Base-by-base conservation (phyloP, 2,329 filamentous ascomycete species). In the Chaetomium olivaceum region DNA sequence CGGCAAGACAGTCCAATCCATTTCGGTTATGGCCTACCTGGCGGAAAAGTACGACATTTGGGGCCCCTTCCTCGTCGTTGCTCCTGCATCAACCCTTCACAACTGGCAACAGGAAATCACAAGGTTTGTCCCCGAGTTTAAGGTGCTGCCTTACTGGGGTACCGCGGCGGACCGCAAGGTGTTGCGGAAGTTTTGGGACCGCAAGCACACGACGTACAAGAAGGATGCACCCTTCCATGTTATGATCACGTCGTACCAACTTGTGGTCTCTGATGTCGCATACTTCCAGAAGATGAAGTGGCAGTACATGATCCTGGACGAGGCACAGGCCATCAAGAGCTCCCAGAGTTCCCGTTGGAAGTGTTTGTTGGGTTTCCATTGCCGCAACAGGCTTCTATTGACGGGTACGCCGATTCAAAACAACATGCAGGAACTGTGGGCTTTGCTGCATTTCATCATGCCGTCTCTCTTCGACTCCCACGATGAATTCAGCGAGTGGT, bases 241-340 rank as follows among this genome's bases (percentile, higher is more conserved):
- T 61, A 87, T 97, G 60, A 89, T 99, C 57, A 99, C 95, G 0
- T 98, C 94, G 0, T 99, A 99, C 77, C 95, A 99, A 78, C 84
- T 99, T 46, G 95, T 99, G 29, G 95, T 99, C 23, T 91, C 93
- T 29, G 95, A 99, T 76, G 92, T 96, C 1, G 89, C 93, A 67
- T 99, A 99, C 78, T 98, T 99, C 81, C 94, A 97, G 79, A 98
- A 98, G 83, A 95, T 99, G 85, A 91, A 91, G 73, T 99, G 95
- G 95, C 95, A 98, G 80, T 98, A 99, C 82, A 99, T 99, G 95
- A 97, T 99, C 77, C 86, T 99, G 50, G 95, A 99, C 73, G 95
- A 99, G 79, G 95, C 95, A 1, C 95, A 99, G 76, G 95, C 95
- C 71, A 98, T 99, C 87, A 99, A 99, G 83, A 97, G 93, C 68